Evolutionary conservation across 768 basidiomycete species (phyloP).

Genomic region (Rhodotorula paludigena): DNA sequence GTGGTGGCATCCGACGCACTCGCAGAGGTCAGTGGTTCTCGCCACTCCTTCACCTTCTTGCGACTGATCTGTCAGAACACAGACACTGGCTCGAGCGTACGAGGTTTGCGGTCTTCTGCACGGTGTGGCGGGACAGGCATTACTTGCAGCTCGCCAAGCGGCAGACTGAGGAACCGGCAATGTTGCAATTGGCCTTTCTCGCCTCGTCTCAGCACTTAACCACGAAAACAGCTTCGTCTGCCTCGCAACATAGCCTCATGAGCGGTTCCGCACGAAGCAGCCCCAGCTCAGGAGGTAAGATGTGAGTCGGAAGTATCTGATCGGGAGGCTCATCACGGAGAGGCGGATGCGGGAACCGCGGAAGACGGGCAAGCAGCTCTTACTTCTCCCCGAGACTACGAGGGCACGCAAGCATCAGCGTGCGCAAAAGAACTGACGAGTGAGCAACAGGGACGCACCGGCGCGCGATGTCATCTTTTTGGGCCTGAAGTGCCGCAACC

Average conservation of each 20-base stretch:
- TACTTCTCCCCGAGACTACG: neutral
- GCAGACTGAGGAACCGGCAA: neutral
- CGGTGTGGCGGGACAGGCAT: conserved; percentile 19
- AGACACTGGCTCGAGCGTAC: neutral
- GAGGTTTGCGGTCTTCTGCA: conserved; percentile 19
- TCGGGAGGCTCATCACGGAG: conserved; percentile 1
- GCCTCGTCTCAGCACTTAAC: no score
- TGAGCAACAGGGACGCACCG: neutral
- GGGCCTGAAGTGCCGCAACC: conserved; percentile 46
- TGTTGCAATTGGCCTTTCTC: neutral
- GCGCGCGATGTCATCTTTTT: conserved; percentile 28
- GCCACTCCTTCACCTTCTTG: neutral
- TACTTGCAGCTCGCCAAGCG: neutral
- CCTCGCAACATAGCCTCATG: no score
- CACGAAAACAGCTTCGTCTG: no score
- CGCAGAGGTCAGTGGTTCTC: conserved; percentile 5
- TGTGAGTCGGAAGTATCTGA: conserved; percentile 8
- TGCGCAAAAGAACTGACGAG: neutral
- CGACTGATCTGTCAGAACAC: no score
- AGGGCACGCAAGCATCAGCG: neutral
- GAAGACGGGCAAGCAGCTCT: no score
- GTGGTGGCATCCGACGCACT: neutral
- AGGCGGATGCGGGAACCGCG: neutral
- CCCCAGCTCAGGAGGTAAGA: neutral
- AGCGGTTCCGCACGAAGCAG: no score